phyloP scores from a whole-genome alignment of 345 rosid genomes.

The Laguncularia racemosa region DNA sequence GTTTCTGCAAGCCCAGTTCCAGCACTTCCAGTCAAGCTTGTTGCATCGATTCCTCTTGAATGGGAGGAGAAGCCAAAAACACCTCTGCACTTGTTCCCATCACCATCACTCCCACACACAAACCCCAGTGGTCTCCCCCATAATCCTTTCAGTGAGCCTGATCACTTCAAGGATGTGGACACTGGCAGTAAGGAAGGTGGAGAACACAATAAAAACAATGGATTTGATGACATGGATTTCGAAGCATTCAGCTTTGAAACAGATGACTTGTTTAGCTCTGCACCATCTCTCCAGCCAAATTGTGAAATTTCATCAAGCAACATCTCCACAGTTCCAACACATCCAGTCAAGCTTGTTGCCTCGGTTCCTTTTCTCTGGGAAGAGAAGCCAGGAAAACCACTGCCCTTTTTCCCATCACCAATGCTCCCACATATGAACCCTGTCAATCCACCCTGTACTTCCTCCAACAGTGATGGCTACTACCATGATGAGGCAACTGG shows the following conservation, averaged over 20 bases:
- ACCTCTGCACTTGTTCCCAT: conserved; percentile 32
- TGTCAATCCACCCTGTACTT: background rate
- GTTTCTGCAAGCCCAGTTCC: conserved; percentile 19
- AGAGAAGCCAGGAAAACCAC: conserved; percentile 18
- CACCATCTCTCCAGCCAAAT: too few relatives aligned
- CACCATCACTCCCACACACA: background rate
- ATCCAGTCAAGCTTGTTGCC: conserved; percentile 31
- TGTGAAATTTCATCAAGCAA: conserved; percentile 14
- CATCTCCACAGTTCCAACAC: background rate
- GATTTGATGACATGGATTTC: background rate
- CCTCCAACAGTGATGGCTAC: conserved; percentile 6
- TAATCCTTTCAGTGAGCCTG: background rate
- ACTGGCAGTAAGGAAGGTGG: conserved; percentile 8
- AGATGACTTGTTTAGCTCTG: too few relatives aligned
- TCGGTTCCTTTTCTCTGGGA: conserved; percentile 21
- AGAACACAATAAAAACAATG: too few relatives aligned
- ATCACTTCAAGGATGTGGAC: conserved; percentile 3
- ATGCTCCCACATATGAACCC: background rate
- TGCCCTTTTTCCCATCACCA: conserved; percentile 9
- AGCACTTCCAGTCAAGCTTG: conserved; percentile 42
- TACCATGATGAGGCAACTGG: background rate
- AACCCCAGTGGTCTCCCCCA: too few relatives aligned
- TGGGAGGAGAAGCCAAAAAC: conserved; percentile 81
- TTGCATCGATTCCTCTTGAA: conserved; percentile 58
- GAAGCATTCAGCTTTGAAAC: background rate